A percentile compares a stretch with the other conserved stretches of the same genome.
These are phyloP conservation scores for Quercus rubra DNA, from an alignment of 306 rosid genomes.

Conservation along the genomic window DNA sequence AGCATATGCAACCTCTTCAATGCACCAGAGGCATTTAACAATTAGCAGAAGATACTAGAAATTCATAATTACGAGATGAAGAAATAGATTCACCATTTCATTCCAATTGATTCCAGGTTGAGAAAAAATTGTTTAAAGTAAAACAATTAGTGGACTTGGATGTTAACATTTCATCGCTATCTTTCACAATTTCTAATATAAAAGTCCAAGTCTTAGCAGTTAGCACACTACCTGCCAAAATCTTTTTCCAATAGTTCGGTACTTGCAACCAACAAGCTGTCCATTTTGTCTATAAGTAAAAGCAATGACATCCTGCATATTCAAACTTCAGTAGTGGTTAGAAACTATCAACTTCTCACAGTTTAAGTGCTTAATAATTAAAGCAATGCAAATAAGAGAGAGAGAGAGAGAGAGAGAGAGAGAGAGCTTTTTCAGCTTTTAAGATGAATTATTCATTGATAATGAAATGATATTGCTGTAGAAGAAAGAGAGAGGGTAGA, in stretches of 20 bases:
- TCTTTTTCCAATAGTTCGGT: constrained; percentile 59
- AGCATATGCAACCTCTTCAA: neutral
- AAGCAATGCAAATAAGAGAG: neutral
- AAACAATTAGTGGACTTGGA: neutral
- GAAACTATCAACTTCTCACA: constrained; percentile 21
- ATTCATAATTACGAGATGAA: neutral
- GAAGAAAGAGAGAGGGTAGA: neutral
- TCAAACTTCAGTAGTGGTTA: constrained; percentile 3
- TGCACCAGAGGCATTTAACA: neutral
- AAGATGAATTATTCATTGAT: constrained; percentile 2
- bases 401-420: neutral
- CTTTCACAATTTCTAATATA: neutral
- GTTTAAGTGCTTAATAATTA: constrained; percentile 3
- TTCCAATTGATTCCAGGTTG: too few species aligned
- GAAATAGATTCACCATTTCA: too few species aligned
- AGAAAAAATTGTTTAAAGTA: too few species aligned
- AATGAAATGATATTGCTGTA: neutral
- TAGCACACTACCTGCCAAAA: constrained; percentile 77
- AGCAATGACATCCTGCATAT: constrained; percentile 66
- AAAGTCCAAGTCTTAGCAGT: constrained; percentile 13
- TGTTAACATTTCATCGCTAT: neutral
- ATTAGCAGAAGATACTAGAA: neutral
- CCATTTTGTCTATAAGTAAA: constrained; percentile 76
- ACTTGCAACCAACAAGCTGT: constrained; percentile 79
- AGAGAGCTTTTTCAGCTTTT: neutral